phyloP scores from a whole-genome alignment of 2,329 filamentous ascomycete species.

The Fusarium verrucosum region DNA sequence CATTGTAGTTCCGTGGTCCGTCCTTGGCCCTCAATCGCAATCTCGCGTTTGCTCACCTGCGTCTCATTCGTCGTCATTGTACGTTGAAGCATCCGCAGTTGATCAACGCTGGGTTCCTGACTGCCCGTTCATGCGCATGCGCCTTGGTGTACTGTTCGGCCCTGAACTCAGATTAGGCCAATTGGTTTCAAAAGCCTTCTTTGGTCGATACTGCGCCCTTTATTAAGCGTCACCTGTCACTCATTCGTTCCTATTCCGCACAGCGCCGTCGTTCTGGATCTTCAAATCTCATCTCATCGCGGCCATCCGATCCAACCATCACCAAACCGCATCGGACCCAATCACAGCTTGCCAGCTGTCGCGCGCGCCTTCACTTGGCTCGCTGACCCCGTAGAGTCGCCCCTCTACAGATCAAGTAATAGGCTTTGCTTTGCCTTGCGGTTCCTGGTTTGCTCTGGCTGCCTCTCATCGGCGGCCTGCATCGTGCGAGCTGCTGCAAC shows the following conservation, averaged over 20 bases:
- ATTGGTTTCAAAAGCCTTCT: slow-evolving; percentile 37
- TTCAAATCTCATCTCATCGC: slow-evolving; percentile 40
- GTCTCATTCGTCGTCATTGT: slow-evolving; percentile 32
- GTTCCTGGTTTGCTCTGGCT: slow-evolving; percentile 31
- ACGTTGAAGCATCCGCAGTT: slow-evolving; percentile 28
- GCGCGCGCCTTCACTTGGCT: slow-evolving; percentile 42
- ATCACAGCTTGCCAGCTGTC: slow-evolving; percentile 52
- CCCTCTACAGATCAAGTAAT: slow-evolving; percentile 27
- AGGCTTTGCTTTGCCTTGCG: slow-evolving; percentile 18
- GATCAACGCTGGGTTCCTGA: slow-evolving; percentile 26
- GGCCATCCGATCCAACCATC: slow-evolving; percentile 36
- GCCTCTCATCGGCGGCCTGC: slow-evolving; percentile 42
- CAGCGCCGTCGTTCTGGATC: slow-evolving; percentile 33
- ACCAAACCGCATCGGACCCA: slow-evolving; percentile 41
- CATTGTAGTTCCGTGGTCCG: slow-evolving; percentile 28
- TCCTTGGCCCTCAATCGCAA: slow-evolving; percentile 31
- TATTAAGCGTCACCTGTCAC: slow-evolving; percentile 36
- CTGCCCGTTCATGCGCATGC: slow-evolving; percentile 37
- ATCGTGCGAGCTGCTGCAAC: slow-evolving; percentile 39
- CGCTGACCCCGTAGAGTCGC: slow-evolving; percentile 32
- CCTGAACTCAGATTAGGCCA: slow-evolving; percentile 36
- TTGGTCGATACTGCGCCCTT: slow-evolving; percentile 28
- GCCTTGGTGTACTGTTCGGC: slow-evolving; percentile 21
- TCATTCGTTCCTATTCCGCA: slow-evolving; percentile 42
- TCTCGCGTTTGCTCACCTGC: slow-evolving; percentile 25